Evolutionary conservation across 495 filamentous ascomycete genomes (phyloP), one percentile per base, ranked within the genome.

Genomic region (Neurospora africana): DNA sequence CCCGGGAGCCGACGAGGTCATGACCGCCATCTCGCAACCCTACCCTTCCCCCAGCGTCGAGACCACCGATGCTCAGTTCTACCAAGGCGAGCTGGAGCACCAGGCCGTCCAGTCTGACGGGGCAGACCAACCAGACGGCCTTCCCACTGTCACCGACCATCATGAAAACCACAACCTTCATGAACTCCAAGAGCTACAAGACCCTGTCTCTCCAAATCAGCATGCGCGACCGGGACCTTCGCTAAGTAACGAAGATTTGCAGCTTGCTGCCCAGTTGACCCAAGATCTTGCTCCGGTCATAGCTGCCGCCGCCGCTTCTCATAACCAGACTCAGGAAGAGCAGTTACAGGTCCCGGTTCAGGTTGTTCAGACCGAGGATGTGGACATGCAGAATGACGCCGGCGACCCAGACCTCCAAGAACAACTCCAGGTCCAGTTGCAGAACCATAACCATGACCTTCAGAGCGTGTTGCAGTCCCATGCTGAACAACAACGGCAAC

Each of bases 191-290:
- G 76, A 78, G 71, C 74, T 78, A 10, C 76, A 76, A 36, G 80
- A 80, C 15, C 68, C 78, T 11, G 43, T 79, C 9, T 36, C 79
- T 2, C 77, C 79, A 15, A 77, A 75, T 44, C 80, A 80, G 36
- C 74, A 78, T 35, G 68, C 75, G 4, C 79, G 76, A 19, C 73
- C 81, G 5, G 53, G 13, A 19, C 53, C 53, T 65, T 74, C 77
- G 2, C 76, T 83, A 35, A 84, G 79, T 71, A 76, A 78, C 21
- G 84, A 86, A 69, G 85, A 87, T 72, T 80, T 87, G 30, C 85
- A 84, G 70, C 78, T 88, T 4, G 83, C 85, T 5, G 86, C 85
- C 39, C 86, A 87, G 75, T 74, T 87, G 58, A 84, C 83, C 53
- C 84, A 84, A 69, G 83, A 78, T 67, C 77, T 86, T 27, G 76